A percentile compares a stretch with the other conserved stretches of the same genome.
Conservation (phyloP, 164 flowering plant species). For the Vitis labrusca region DNA sequence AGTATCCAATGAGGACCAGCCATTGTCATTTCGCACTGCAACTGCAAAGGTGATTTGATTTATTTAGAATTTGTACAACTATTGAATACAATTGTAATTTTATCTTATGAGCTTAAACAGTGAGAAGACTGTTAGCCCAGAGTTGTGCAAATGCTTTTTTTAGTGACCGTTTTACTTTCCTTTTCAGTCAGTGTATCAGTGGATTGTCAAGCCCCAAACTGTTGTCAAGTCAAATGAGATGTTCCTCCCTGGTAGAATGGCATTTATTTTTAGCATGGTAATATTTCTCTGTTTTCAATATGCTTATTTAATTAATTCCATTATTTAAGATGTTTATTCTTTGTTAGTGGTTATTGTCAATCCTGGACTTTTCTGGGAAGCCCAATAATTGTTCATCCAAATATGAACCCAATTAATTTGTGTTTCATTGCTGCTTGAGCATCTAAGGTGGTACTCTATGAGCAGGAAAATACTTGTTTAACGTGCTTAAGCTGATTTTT, state of each 20-base stretch:
- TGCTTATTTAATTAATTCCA: neutral
- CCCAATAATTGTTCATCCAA: neutral
- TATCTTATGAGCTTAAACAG: neutral
- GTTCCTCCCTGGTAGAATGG: slow-evolving; percentile 97
- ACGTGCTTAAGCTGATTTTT: neutral
- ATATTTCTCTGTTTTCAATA: slow-evolving; percentile 2
- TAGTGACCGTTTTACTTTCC: neutral
- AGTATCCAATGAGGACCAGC: slow-evolving; percentile 71
- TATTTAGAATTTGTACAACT: neutral
- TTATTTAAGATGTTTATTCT: neutral
- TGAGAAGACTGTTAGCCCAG: neutral
- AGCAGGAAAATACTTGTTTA: neutral
- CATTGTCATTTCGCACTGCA: slow-evolving; percentile 80
- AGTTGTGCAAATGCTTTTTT: slow-evolving; percentile 1
- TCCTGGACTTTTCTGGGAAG: neutral
- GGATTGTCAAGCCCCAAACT: slow-evolving; percentile 91
- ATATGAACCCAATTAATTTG: neutral
- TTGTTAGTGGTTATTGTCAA: too few species aligned
- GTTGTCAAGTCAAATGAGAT: slow-evolving; percentile 82
- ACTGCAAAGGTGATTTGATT: slow-evolving; percentile 65
- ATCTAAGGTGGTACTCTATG: neutral
- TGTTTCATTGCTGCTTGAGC: neutral
- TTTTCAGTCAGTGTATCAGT: slow-evolving; percentile 86
- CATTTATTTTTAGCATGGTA: slow-evolving; percentile 89
- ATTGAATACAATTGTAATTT: neutral